Percentiles rank a stretch among this genome's conserved stretches.
Conservation (phyloP, 768 basidiomycete species). For the Auricularia sp. region DNA sequence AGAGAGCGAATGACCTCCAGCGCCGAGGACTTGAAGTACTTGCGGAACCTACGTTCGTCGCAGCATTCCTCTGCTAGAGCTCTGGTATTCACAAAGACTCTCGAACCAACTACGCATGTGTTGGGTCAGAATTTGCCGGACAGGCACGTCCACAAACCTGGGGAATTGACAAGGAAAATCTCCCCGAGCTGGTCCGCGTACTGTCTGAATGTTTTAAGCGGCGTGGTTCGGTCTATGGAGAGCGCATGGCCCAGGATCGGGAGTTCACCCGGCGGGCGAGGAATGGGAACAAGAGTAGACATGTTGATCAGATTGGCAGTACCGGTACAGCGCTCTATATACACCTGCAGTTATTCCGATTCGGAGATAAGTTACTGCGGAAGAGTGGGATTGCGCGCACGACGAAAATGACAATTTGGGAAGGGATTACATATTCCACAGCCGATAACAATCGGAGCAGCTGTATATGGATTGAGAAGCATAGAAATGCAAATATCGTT, state of each 20-base stretch:
- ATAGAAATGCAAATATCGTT: too few species aligned
- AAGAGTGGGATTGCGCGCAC: too few species aligned
- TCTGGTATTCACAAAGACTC: slow-evolving; percentile 25
- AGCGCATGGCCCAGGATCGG: background rate
- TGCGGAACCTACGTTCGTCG: slow-evolving; percentile 35
- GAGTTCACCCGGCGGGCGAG: background rate
- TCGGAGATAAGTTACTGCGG: too few species aligned
- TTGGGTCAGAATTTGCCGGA: background rate
- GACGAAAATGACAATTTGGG: too few species aligned
- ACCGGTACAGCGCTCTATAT: too few species aligned
- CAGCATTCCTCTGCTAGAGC: slow-evolving; percentile 32
- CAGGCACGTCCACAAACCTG: background rate
- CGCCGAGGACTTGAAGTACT: slow-evolving; percentile 23
- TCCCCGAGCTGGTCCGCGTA: too few species aligned
- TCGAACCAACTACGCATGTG: slow-evolving; percentile 15
- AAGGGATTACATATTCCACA: too few species aligned
- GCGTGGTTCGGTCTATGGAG: background rate
- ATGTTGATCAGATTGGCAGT: background rate
- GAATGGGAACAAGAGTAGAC: background rate
- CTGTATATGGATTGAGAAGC: too few species aligned
- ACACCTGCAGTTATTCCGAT: too few species aligned
- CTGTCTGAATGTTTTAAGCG: background rate
- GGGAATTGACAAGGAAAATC: too few species aligned
- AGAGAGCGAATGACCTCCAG: slow-evolving; percentile 28
- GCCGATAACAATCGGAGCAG: too few species aligned